Evolutionary conservation across 2,329 filamentous ascomycete species (phyloP).

Genomic region (Didymella lethalis): DNA sequence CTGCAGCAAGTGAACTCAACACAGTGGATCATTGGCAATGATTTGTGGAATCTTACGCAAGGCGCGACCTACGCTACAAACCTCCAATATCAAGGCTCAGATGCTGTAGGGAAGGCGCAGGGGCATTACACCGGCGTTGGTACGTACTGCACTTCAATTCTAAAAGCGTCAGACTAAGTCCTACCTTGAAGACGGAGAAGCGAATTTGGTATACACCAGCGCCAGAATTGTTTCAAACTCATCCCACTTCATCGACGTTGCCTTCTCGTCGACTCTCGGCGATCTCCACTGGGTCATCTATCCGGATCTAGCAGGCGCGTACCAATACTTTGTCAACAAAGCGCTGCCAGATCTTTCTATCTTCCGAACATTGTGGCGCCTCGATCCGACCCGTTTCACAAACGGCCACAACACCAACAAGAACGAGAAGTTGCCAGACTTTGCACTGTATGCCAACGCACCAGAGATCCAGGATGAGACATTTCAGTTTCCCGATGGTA

Average conservation of each 20-base stretch:
- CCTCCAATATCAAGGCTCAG: slow-evolving; percentile 46
- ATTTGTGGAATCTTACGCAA: slow-evolving; percentile 49
- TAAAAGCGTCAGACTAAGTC: not conserved
- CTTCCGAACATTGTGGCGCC: slow-evolving; percentile 56
- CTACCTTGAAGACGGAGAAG: slow-evolving; percentile 42
- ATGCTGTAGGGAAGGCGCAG: slow-evolving; percentile 45
- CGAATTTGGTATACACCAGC: slow-evolving; percentile 54
- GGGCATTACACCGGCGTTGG: slow-evolving; percentile 52
- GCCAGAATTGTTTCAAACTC: slow-evolving; percentile 44
- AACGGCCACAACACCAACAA: slow-evolving; percentile 54
- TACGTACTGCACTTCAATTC: slow-evolving; percentile 15
- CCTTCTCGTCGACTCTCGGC: slow-evolving; percentile 53
- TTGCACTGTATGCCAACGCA: slow-evolving; percentile 50
- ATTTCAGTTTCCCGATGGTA: slow-evolving; percentile 53
- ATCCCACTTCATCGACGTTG: slow-evolving; percentile 55
- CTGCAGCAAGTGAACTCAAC: slow-evolving; percentile 27
- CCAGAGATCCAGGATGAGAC: slow-evolving; percentile 61
- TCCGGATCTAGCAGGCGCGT: slow-evolving; percentile 55
- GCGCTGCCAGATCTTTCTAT: slow-evolving; percentile 55
- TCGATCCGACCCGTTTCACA: slow-evolving; percentile 56
- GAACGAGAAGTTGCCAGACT: slow-evolving; percentile 53
- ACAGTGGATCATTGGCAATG: slow-evolving; percentile 44
- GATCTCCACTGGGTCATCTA: slow-evolving; percentile 60
- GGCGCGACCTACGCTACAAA: slow-evolving; percentile 44
- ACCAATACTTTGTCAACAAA: slow-evolving; percentile 60